A percentile compares a stretch with the other conserved stretches of the same genome.
These are phyloP conservation scores for Achlya hypogyna DNA, from an alignment of 352 stramenopile genomes.

Conservation along the genomic window DNA sequence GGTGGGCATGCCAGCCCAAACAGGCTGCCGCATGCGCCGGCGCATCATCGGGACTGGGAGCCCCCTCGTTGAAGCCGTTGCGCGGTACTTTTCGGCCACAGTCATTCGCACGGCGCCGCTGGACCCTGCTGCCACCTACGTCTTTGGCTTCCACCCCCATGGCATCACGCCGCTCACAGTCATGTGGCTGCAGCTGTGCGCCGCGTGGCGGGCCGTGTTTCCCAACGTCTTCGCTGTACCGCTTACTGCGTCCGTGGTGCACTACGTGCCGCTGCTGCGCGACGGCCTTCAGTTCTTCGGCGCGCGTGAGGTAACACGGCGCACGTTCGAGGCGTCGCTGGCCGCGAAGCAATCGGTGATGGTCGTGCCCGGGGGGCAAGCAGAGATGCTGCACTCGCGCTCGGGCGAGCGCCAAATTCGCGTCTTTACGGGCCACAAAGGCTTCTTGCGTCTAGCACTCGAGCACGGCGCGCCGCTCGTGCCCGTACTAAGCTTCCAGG, in stretches of 20 bases:
- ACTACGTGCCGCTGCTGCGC: conserved; percentile 66
- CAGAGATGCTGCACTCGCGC: conserved; percentile 70
- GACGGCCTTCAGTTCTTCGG: conserved; percentile 72
- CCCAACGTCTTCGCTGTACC: conserved; percentile 55
- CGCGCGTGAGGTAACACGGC: conserved; percentile 57
- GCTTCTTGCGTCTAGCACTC: conserved; percentile 71
- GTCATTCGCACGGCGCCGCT: conserved; percentile 51
- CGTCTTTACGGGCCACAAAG: conserved; percentile 66
- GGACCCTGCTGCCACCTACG: conserved; percentile 50
- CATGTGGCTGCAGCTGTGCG: conserved; percentile 71
- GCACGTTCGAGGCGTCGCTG: conserved; percentile 44
- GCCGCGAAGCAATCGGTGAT: conserved; percentile 54
- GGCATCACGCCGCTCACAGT: conserved; percentile 66
- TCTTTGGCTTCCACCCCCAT: conserved; percentile 72
- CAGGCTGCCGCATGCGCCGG: conserved; percentile 39
- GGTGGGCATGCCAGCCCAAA: conserved; percentile 49
- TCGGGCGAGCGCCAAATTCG: conserved; percentile 51
- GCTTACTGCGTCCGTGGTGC: conserved; percentile 65
- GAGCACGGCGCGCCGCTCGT: conserved; percentile 65
- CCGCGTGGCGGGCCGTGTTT: conserved; percentile 56
- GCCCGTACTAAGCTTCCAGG: conserved; percentile 70
- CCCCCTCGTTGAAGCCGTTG: conserved; percentile 44
- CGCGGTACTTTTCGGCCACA: conserved; percentile 52
- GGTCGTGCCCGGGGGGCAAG: conserved; percentile 68
- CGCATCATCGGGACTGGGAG: conserved; percentile 35